Conservation (phyloP, 2,329 filamentous ascomycete species). For the Chaetomium sp. region DNA sequence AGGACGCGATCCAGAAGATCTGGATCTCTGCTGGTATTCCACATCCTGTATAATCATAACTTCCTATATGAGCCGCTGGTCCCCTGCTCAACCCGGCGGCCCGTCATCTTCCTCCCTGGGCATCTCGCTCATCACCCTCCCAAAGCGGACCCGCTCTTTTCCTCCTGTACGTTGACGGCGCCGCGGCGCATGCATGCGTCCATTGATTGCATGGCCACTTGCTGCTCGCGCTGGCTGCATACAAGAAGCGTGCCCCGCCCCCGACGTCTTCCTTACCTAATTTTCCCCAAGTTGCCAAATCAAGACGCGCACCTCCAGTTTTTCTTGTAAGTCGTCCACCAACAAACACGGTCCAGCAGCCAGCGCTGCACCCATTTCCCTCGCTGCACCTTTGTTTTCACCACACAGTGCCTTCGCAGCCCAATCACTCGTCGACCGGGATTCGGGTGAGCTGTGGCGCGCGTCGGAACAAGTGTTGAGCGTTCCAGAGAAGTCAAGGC, state of each 20-base stretch:
- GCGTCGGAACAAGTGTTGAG: neutral
- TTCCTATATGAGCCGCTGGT: neutral
- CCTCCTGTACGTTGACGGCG: neutral
- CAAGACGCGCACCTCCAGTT: constrained; percentile 4
- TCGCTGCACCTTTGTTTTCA: neutral
- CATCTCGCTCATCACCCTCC: neutral
- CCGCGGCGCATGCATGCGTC: neutral
- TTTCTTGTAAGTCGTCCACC: constrained; percentile 14
- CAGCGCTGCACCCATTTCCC: constrained; percentile 4
- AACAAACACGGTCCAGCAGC: neutral
- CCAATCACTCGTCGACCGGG: neutral
- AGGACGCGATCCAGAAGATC: no score
- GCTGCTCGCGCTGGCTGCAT: neutral
- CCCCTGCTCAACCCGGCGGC: neutral
- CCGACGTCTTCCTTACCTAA: constrained; percentile 19
- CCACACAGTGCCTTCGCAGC: neutral
- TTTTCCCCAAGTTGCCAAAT: constrained; percentile 12
- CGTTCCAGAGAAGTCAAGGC: neutral
- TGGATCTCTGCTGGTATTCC: neutral
- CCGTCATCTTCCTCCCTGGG: neutral
- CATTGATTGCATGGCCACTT: neutral
- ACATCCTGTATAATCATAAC: neutral
- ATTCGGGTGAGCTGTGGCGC: neutral
- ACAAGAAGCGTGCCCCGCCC: constrained; percentile 14
- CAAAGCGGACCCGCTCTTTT: constrained; percentile 2